Percentiles rank a stretch among this genome's conserved stretches.
phyloP scores from a whole-genome alignment of 2,329 filamentous ascomycete species.

The Paecilomyces variotii region DNA sequence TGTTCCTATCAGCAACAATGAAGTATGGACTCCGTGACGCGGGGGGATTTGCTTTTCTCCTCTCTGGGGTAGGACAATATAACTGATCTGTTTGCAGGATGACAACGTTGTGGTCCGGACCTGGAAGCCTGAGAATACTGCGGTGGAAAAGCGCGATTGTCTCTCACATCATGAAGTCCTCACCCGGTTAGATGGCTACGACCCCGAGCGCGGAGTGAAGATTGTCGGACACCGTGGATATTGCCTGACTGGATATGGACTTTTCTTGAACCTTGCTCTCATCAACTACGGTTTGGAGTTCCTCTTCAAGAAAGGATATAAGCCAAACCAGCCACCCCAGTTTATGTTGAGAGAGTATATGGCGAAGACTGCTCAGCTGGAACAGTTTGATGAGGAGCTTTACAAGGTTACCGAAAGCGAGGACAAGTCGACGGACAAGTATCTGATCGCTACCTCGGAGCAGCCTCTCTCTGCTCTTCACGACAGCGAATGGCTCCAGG shows the following conservation, averaged over 20 bases:
- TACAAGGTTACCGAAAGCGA: conserved; percentile 89
- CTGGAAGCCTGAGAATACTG: conserved; percentile 72
- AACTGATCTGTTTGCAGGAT: conserved; percentile 43
- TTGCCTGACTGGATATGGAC: conserved; percentile 80
- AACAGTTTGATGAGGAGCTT: conserved; percentile 94
- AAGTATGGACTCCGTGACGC: conserved; percentile 41
- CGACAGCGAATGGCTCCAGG: conserved; percentile 84
- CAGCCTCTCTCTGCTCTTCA: conserved; percentile 92
- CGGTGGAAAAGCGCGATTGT: conserved; percentile 64
- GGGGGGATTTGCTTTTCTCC: neutral
- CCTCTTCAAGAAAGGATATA: conserved; percentile 72
- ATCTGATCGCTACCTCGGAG: conserved; percentile 75
- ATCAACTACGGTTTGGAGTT: conserved; percentile 95
- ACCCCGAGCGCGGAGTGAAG: conserved; percentile 87
- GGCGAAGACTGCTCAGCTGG: conserved; percentile 95
- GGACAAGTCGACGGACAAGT: conserved; percentile 81
- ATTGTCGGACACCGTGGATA: conserved; percentile 92
- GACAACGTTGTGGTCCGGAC: conserved; percentile 69
- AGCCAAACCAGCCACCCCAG: conserved; percentile 74
- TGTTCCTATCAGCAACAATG: conserved; percentile 74
- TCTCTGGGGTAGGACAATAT: neutral
- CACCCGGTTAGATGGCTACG: conserved; percentile 78
- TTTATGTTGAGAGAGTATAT: conserved; percentile 95
- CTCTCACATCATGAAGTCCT: conserved; percentile 96
- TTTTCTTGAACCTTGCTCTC: conserved; percentile 85